Conservation (phyloP, 208 protist genomes). For the Trichomonas vaginalis region DNA sequence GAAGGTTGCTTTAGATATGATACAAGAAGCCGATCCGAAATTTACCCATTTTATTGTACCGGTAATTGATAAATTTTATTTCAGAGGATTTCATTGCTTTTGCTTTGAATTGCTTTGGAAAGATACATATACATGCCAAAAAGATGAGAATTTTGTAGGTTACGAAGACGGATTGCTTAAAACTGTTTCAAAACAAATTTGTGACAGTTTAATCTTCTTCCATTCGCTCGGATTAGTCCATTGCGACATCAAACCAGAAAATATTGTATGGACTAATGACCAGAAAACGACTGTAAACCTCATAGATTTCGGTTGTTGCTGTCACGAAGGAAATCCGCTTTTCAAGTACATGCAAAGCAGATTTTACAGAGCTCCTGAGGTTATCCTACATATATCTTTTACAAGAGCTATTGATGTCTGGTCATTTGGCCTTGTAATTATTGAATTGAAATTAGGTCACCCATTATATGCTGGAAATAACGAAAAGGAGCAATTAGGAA, state of each 20-base stretch:
- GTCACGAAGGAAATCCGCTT: conserved; percentile 52
- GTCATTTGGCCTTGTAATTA: conserved; percentile 87
- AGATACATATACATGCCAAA: conserved; percentile 36
- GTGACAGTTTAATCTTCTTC: conserved; percentile 27
- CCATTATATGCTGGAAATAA: conserved; percentile 22
- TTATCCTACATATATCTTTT: conserved; percentile 39
- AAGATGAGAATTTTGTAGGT: conserved; percentile 26
- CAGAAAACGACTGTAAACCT: conserved; percentile 28
- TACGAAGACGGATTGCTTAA: conserved; percentile 28
- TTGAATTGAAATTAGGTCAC: conserved; percentile 80
- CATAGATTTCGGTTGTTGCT: conserved; percentile 47
- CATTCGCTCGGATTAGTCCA: conserved; percentile 27
- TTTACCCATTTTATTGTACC: conserved; percentile 18
- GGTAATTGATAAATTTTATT: conserved; percentile 30
- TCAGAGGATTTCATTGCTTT: conserved; percentile 36
- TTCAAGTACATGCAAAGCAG: conserved; percentile 75
- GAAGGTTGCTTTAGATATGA: neutral
- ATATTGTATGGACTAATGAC: conserved; percentile 23
- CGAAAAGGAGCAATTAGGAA: conserved; percentile 26
- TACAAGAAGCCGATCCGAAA: neutral
- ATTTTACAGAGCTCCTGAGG: conserved; percentile 71
- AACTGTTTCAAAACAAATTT: conserved; percentile 32
- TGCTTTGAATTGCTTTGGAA: conserved; percentile 37
- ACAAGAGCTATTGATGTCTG: conserved; percentile 57
- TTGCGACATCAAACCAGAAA: conserved; percentile 53